Percentiles rank a stretch among this genome's conserved stretches.
Evolutionary conservation across 768 basidiomycete genomes (phyloP).

Genomic region (Podaxis pistillaris): DNA sequence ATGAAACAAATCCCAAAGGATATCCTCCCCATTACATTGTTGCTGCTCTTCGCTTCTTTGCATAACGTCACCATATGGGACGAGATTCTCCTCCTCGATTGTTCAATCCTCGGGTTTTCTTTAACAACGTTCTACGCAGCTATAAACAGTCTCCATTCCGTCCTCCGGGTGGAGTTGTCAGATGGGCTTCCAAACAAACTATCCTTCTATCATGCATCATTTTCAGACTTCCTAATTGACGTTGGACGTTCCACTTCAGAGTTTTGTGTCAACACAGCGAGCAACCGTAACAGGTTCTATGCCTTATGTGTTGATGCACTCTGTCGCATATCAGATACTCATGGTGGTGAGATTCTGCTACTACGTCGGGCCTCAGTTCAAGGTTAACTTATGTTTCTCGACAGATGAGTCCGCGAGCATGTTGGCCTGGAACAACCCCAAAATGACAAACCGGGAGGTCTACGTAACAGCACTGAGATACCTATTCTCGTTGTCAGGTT

Average conservation of each 20-base stretch:
- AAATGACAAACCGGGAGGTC: too few species aligned
- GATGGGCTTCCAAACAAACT: background rate
- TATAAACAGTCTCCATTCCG: background rate
- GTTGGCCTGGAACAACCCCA: too few species aligned
- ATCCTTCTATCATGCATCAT: background rate
- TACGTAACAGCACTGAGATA: too few species aligned
- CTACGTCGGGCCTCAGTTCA: too few species aligned
- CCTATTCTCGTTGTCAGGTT: too few species aligned
- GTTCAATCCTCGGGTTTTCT: background rate
- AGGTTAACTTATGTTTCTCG: too few species aligned
- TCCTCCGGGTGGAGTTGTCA: background rate
- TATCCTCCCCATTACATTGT: background rate
- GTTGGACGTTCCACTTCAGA: background rate
- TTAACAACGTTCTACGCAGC: background rate
- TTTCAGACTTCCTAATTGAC: background rate
- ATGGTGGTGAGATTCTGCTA: too few species aligned
- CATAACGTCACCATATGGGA: background rate
- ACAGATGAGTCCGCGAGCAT: too few species aligned
- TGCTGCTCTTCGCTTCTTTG: background rate
- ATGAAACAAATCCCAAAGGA: background rate
- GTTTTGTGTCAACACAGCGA: background rate
- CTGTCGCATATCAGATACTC: too few species aligned
- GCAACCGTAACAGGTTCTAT: too few species aligned
- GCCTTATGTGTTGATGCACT: too few species aligned
- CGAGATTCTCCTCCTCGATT: background rate